Conservation (phyloP, 108 stramenopile genomes). For the Licmophora abbreviata region DNA sequence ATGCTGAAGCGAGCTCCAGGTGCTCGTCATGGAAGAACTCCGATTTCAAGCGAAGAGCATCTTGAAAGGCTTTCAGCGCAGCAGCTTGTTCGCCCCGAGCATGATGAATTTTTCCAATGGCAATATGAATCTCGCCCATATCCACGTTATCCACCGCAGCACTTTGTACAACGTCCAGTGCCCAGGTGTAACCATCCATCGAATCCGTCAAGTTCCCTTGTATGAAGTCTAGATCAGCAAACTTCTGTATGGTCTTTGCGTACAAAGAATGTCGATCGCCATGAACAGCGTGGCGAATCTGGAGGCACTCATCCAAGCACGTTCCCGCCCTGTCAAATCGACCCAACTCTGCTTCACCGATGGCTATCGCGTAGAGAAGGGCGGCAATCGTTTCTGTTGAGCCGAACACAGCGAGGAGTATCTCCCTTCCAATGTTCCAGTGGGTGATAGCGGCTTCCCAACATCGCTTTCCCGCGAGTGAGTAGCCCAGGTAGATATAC, state of each 20-base stretch:
- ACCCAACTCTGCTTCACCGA: slow-evolving; percentile 47
- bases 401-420: slow-evolving; percentile 37
- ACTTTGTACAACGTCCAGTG: slow-evolving; percentile 45
- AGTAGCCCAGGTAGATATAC: slow-evolving; percentile 61
- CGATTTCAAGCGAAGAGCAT: slow-evolving; percentile 49
- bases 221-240: slow-evolving; percentile 52
- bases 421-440: slow-evolving; percentile 55
- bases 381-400: slow-evolving; percentile 51
- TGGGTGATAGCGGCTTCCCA: slow-evolving; percentile 57
- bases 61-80: slow-evolving; percentile 48
- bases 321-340: slow-evolving; percentile 47
- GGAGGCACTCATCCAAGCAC: slow-evolving; percentile 41
- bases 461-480: slow-evolving; percentile 56
- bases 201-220: slow-evolving; percentile 65
- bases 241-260: slow-evolving; percentile 50
- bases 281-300: slow-evolving; percentile 39
- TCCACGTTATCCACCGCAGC: slow-evolving; percentile 44
- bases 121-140: slow-evolving; percentile 58
- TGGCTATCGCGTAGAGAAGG: slow-evolving; percentile 53
- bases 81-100: slow-evolving; percentile 42
- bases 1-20: slow-evolving; percentile 35
- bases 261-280: slow-evolving; percentile 55
- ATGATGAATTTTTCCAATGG: slow-evolving; percentile 57
- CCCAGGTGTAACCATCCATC: slow-evolving; percentile 57
- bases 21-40: slow-evolving; percentile 44